Evolutionary conservation across 345 rosid genomes (phyloP).

Genomic region (Acer campestre): DNA sequence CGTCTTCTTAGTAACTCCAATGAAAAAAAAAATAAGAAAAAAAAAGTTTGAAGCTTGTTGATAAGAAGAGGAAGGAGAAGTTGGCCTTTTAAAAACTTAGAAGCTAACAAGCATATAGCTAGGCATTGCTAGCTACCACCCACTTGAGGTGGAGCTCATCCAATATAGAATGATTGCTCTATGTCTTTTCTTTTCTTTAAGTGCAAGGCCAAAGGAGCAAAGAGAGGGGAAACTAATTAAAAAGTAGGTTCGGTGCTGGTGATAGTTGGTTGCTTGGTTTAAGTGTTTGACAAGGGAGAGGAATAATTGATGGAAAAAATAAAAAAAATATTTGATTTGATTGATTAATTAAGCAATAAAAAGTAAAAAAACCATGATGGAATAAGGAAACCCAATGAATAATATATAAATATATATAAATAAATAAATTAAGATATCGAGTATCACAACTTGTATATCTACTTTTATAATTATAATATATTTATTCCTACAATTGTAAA

Average conservation of each 20-base stretch:
- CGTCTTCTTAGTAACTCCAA: not conserved
- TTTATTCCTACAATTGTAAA: no score
- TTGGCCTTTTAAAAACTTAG: slow-evolving; percentile 24
- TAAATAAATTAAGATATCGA: no score
- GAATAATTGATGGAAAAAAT: slow-evolving; percentile 18
- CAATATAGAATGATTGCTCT: slow-evolving; percentile 36
- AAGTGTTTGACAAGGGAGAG: slow-evolving; percentile 44
- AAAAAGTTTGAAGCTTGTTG: slow-evolving; percentile 11
- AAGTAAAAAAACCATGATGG: slow-evolving; percentile 9
- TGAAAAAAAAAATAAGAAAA: no score
- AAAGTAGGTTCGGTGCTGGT: slow-evolving; percentile 45
- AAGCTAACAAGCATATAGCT: not conserved
- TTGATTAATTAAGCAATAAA: slow-evolving; percentile 29
- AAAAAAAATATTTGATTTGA: not conserved
- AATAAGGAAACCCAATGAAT: not conserved
- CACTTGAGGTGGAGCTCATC: slow-evolving; percentile 22
- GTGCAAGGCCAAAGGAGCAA: slow-evolving; percentile 38
- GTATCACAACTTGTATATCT: no score
- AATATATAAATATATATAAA: no score
- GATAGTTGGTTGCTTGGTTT: slow-evolving; percentile 49
- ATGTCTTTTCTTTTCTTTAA: slow-evolving; percentile 38
- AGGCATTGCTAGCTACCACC: slow-evolving; percentile 17
- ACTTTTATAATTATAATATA: no score
- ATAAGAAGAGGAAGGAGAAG: not conserved
- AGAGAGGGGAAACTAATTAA: slow-evolving; percentile 18